Percentiles rank a stretch among this genome's conserved stretches.
Evolutionary conservation across 768 basidiomycete genomes (phyloP).

Genomic region (Mycena sanguinolenta): DNA sequence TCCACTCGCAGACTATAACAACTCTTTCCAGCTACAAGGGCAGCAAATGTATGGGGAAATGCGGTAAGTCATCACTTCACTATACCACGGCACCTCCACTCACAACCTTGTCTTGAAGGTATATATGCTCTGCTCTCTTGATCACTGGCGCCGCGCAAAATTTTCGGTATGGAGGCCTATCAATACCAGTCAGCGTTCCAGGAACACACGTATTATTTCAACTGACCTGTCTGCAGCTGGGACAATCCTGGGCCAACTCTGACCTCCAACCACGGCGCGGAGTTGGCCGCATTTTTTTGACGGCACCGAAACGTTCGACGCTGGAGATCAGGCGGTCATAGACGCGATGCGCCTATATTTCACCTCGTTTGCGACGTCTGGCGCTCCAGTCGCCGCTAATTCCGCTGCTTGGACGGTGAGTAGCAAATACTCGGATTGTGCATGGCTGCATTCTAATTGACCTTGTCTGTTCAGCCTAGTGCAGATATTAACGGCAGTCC

Average conservation of each 20-base stretch:
- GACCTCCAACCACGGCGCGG: slow-evolving; percentile 53
- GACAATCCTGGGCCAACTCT: slow-evolving; percentile 39
- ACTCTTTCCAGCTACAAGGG: slow-evolving; percentile 53
- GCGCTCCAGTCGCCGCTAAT: slow-evolving; percentile 43
- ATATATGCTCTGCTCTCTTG: slow-evolving; percentile 56
- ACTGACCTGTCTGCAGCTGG: slow-evolving; percentile 1
- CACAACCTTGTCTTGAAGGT: slow-evolving; percentile 24
- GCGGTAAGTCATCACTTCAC: slow-evolving; percentile 47
- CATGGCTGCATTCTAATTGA: background rate
- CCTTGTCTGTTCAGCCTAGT: background rate
- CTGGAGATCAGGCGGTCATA: slow-evolving; percentile 47
- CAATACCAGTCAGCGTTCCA: slow-evolving; percentile 51
- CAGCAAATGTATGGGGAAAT: slow-evolving; percentile 63
- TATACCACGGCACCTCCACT: background rate
- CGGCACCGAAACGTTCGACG: slow-evolving; percentile 41
- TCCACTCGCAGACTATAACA: slow-evolving; percentile 49
- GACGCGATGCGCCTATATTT: slow-evolving; percentile 54
- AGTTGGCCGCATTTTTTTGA: slow-evolving; percentile 53
- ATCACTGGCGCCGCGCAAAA: slow-evolving; percentile 46
- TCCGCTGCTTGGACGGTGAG: slow-evolving; percentile 47
- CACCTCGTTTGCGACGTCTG: slow-evolving; percentile 54
- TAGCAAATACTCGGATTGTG: background rate
- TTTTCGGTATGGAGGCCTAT: slow-evolving; percentile 43
- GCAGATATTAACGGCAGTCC: slow-evolving; percentile 42
- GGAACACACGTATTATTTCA: background rate